Evolutionary conservation across 345 rosid species (phyloP).

Genomic region (Garcia nutans): DNA sequence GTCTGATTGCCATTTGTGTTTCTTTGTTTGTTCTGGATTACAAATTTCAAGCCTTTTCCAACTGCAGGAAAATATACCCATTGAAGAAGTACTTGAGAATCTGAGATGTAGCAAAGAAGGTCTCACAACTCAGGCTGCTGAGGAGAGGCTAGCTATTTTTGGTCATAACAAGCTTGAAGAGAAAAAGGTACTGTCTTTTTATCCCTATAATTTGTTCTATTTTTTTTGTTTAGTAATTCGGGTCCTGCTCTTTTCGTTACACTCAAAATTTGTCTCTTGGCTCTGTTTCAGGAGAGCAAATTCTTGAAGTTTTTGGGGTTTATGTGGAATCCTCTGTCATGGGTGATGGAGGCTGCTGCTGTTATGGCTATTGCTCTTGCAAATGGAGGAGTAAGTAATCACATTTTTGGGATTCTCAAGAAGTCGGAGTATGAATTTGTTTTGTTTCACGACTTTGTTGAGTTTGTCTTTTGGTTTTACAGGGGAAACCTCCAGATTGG

Average conservation of each 20-base stretch:
- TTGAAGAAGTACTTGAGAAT: constrained; percentile 93
- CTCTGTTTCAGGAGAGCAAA: constrained; percentile 74
- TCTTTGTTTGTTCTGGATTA: neutral
- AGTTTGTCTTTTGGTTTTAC: constrained; percentile 12
- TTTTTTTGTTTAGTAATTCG: neutral
- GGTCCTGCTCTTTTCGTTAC: constrained; percentile 3
- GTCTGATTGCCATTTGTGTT: constrained; percentile 9
- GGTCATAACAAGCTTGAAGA: constrained; percentile 98
- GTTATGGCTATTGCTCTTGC: constrained; percentile 99
- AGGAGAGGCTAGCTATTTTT: constrained; percentile 84
- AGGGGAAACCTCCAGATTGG: constrained; percentile 99
- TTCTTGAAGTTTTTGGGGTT: constrained; percentile 84
- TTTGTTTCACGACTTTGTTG: neutral
- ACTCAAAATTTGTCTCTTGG: constrained; percentile 4
- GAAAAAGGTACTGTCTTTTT: constrained; percentile 48
- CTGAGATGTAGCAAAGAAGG: constrained; percentile 95
- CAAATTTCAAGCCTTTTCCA: constrained; percentile 5
- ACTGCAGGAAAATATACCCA: constrained; percentile 91
- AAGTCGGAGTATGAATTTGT: neutral
- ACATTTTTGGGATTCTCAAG: neutral
- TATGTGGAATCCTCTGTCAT: constrained; percentile 99
- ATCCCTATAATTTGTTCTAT: neutral
- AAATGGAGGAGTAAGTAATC: constrained; percentile 88
- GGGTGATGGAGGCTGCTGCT: constrained; percentile 99
- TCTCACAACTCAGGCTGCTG: constrained; percentile 74